These are phyloP conservation scores for Zizania palustris DNA, from an alignment of 202 grass and related monocot genomes.

Conservation along the genomic window DNA sequence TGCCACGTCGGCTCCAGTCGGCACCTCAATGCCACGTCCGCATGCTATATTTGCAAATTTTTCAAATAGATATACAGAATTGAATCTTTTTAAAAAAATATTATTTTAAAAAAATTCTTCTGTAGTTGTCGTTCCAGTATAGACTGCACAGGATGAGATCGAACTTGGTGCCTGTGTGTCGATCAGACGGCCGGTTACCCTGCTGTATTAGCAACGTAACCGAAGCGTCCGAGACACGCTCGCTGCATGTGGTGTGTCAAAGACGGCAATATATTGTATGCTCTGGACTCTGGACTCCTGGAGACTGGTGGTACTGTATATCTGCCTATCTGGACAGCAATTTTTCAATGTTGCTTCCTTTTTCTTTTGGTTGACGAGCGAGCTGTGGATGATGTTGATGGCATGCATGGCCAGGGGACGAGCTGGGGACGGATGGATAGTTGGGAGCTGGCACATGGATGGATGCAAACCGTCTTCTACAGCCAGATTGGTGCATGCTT, in stretches of 20 bases:
- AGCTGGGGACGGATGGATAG: neutral
- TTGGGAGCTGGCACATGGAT: neutral
- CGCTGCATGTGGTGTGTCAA: neutral
- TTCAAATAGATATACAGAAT: no score
- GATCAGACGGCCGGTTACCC: no score
- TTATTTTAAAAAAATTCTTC: no score
- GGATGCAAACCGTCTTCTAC: neutral
- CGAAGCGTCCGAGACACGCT: neutral
- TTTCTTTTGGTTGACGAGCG: neutral
- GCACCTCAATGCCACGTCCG: no score
- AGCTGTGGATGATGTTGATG: neutral
- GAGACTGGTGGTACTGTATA: neutral
- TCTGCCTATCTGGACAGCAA: neutral
- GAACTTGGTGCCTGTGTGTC: no score
- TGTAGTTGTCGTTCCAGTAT: neutral
- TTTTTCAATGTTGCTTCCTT: neutral
- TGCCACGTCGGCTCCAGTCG: no score
- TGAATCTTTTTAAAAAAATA: no score
- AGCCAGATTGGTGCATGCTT: conserved; percentile 2
- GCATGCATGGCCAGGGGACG: neutral
- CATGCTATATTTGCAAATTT: no score
- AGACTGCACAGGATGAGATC: neutral
- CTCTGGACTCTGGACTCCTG: neutral
- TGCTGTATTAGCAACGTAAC: neutral
- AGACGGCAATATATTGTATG: neutral